phyloP scores from a whole-genome alignment of 2,329 filamentous ascomycete species.

The Aureobasidium sp. region DNA sequence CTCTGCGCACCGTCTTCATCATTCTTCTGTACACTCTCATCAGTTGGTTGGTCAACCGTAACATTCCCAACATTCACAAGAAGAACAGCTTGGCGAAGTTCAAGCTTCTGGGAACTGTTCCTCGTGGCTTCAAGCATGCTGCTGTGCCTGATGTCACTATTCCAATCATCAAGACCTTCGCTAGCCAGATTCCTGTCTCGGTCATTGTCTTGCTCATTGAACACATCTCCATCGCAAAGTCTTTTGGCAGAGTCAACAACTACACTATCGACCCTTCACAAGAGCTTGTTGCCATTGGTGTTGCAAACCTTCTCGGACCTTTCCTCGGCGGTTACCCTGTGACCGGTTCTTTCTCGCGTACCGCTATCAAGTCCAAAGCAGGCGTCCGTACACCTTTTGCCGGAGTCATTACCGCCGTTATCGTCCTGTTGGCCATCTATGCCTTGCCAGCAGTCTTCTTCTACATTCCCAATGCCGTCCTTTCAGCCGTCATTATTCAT shows the following conservation, averaged over 20 bases:
- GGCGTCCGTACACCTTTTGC: slow-evolving; percentile 87
- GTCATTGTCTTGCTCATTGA: slow-evolving; percentile 95
- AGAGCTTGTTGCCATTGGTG: slow-evolving; percentile 88
- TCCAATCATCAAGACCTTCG: slow-evolving; percentile 59
- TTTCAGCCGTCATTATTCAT: slow-evolving; percentile 89
- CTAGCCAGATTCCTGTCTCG: slow-evolving; percentile 66
- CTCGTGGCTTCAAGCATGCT: slow-evolving; percentile 77
- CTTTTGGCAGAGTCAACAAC: slow-evolving; percentile 91
- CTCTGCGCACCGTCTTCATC: slow-evolving; percentile 81
- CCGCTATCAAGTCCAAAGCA: slow-evolving; percentile 94
- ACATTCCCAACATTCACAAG: slow-evolving; percentile 47
- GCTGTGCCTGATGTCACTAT: slow-evolving; percentile 58
- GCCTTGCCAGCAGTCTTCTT: slow-evolving; percentile 82
- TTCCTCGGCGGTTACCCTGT: slow-evolving; percentile 89
- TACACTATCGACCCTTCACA: slow-evolving; percentile 94
- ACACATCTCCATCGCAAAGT: slow-evolving; percentile 95
- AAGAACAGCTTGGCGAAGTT: slow-evolving; percentile 45
- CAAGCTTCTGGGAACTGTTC: slow-evolving; percentile 66
- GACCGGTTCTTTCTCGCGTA: slow-evolving; percentile 92
- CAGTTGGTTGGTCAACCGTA: slow-evolving; percentile 62
- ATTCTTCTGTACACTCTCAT: slow-evolving; percentile 89
- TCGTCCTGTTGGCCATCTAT: slow-evolving; percentile 87
- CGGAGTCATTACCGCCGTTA: slow-evolving; percentile 74
- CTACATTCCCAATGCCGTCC: slow-evolving; percentile 75
- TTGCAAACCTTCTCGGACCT: slow-evolving; percentile 81